Base-by-base conservation (phyloP, 768 basidiomycete genomes). In the Tricholoma matsutake region DNA sequence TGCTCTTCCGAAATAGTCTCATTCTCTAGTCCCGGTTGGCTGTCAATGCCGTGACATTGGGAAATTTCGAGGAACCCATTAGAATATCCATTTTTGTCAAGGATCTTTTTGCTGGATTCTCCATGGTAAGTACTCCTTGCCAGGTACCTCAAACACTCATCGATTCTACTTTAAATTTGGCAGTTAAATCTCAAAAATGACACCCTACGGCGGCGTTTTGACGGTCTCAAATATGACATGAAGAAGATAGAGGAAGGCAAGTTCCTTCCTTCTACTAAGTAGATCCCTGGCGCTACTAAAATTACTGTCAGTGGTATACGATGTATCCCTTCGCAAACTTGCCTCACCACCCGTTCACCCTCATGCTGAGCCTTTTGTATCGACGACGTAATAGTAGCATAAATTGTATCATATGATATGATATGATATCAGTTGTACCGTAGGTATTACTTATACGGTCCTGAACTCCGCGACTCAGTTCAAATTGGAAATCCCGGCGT, bases 221-320 rank as follows among this genome's bases (percentile, higher is more conserved):
- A 93, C 68, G 85, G 88, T 63, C 76, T 93, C 34, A 93, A 94
- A 68, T 94, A 93, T 63, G 92, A 92, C 69, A 83, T 94, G 63
- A 92, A 92, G 72, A 92, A 92, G 67, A 89, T 94, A 16, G 91
- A 93, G 76, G 92, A 93, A 86, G 91, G 92, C 84, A 59, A 53
- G 78, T 65, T 31, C 41, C 16, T 29, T 25, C 31, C 16, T 54
- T 29, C 25, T 53, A 47, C n/a, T 57, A 54, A n/a, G 28, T 35
- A 34, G 14, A 35, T 32, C 57, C 56, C 45, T 63, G 51, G 64
- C 41, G 35, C 59, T 55, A 5, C 18, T 32, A 18, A 53, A 5
- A 52, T 31, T 6, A 4, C 29, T 18, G 28, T 20, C 63, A 94
- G 91, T 94, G 54, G 92, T 93, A 1, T 94, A 94, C 67, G 92